phyloP scores from a whole-genome alignment of 495 filamentous ascomycete species.

The Penicillium chermesinum region DNA sequence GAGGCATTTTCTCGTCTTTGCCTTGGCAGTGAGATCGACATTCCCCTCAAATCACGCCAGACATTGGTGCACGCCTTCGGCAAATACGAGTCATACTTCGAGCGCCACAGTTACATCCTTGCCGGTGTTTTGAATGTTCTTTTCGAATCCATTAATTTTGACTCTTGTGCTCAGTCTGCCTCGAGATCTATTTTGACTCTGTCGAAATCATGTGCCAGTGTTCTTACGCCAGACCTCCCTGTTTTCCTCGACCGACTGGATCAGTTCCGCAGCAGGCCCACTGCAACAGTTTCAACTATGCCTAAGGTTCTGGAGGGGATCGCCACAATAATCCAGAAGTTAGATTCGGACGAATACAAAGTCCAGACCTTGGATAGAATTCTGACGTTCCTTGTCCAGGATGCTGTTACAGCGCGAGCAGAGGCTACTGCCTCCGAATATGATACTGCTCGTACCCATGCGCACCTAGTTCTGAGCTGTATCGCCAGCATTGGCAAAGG shows the following conservation, averaged over 20 bases:
- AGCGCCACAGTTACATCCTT: slow-evolving; percentile 63
- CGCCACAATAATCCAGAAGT: slow-evolving; percentile 75
- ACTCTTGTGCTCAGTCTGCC: slow-evolving; percentile 61
- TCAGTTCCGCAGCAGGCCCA: slow-evolving; percentile 53
- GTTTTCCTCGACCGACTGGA: slow-evolving; percentile 76
- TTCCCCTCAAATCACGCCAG: slow-evolving; percentile 68
- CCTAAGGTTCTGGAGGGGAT: slow-evolving; percentile 79
- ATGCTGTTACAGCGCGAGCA: slow-evolving; percentile 31
- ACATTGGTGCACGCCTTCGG: slow-evolving; percentile 74
- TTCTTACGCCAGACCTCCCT: slow-evolving; percentile 64
- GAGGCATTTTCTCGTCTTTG: slow-evolving; percentile 48
- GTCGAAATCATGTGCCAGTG: slow-evolving; percentile 71
- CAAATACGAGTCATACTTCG: slow-evolving; percentile 77
- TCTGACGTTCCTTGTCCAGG: slow-evolving; percentile 53
- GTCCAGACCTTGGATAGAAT: slow-evolving; percentile 57
- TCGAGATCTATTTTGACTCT: slow-evolving; percentile 75
- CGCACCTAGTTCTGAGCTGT: slow-evolving; percentile 63
- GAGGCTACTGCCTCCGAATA: slow-evolving; percentile 30
- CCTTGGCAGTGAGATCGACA: slow-evolving; percentile 37
- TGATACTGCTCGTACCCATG: slow-evolving; percentile 49
- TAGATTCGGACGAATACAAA: slow-evolving; percentile 59
- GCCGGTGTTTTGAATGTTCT: slow-evolving; percentile 75
- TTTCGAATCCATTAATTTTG: slow-evolving; percentile 66
- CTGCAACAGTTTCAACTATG: slow-evolving; percentile 65
- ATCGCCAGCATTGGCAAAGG: slow-evolving; percentile 73